A percentile compares a stretch with the other conserved stretches of the same genome.
Conservation (phyloP, 495 filamentous ascomycete species). For the Glarea lozoyensis region DNA sequence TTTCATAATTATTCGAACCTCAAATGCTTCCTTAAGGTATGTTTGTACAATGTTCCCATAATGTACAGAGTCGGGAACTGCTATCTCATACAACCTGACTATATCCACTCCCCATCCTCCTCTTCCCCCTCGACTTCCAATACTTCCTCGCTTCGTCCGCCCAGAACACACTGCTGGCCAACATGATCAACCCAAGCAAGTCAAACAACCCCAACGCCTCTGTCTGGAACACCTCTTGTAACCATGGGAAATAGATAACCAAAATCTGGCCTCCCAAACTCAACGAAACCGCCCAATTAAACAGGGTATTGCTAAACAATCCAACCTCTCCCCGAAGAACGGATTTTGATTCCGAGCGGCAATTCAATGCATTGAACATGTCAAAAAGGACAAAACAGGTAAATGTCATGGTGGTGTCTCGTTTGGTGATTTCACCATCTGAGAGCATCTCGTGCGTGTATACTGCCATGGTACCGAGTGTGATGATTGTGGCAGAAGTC, state of each 20-base stretch:
- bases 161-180: constrained; percentile 90
- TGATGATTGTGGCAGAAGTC: constrained; percentile 82
- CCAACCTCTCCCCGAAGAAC: constrained; percentile 78
- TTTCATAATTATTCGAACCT: no score
- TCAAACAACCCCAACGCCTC: constrained; percentile 71
- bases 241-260: constrained; percentile 87
- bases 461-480: constrained; percentile 81
- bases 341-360: constrained; percentile 84
- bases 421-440: constrained; percentile 72
- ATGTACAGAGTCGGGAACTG: no score
- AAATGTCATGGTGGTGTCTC: constrained; percentile 99
- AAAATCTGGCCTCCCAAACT: constrained; percentile 77
- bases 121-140: constrained; percentile 23
- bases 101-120: constrained; percentile 21
- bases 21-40: no score
- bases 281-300: constrained; percentile 86
- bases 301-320: constrained; percentile 79
- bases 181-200: constrained; percentile 55
- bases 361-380: constrained; percentile 96
- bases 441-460: constrained; percentile 80
- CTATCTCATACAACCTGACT: constrained; percentile 23
- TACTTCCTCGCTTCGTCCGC: constrained; percentile 87
- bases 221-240: constrained; percentile 93
- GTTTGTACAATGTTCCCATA: no score
- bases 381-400: constrained; percentile 98